These are phyloP conservation scores for Rhypophila decipiens DNA, from an alignment of 495 filamentous ascomycete genomes.

Conservation along the genomic window DNA sequence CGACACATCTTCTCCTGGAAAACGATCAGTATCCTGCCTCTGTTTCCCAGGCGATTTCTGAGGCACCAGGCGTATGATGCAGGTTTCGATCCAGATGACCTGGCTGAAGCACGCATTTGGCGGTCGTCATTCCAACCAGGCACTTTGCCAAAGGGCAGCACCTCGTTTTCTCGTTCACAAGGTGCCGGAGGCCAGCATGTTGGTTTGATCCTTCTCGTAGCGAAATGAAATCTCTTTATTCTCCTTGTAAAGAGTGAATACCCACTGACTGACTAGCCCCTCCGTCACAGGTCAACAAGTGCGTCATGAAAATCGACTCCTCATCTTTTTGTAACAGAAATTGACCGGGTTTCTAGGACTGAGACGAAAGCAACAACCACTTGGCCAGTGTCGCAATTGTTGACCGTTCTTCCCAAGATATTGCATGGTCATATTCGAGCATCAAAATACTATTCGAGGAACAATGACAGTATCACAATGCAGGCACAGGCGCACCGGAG, in stretches of 20 bases:
- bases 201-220: too few species aligned
- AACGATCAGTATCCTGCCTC: too few species aligned
- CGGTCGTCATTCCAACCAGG: conserved; percentile 54
- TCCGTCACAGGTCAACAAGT: too few species aligned
- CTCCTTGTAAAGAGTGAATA: too few species aligned
- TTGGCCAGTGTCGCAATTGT: conserved; percentile 51
- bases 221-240: too few species aligned
- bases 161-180: conserved; percentile 78
- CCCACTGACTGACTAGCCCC: too few species aligned
- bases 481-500: conserved; percentile 41
- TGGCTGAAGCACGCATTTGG: conserved; percentile 72
- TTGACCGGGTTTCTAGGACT: conserved; percentile 65
- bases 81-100: conserved; percentile 46
- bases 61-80: conserved; percentile 36
- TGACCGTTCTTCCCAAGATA: conserved; percentile 58
- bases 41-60: conserved; percentile 11
- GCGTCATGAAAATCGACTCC: too few species aligned
- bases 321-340: too few species aligned
- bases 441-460: conserved; percentile 64
- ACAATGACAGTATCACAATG: conserved; percentile 48
- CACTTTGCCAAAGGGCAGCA: conserved; percentile 60
- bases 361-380: conserved; percentile 83
- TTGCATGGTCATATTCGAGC: conserved; percentile 56
- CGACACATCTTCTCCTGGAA: too few species aligned
- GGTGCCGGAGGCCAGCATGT: conserved; percentile 94